Percentiles rank a stretch among this genome's conserved stretches.
Evolutionary conservation across 2,329 filamentous ascomycete species (phyloP).

Genomic region (Chaetomiaceae sp.): DNA sequence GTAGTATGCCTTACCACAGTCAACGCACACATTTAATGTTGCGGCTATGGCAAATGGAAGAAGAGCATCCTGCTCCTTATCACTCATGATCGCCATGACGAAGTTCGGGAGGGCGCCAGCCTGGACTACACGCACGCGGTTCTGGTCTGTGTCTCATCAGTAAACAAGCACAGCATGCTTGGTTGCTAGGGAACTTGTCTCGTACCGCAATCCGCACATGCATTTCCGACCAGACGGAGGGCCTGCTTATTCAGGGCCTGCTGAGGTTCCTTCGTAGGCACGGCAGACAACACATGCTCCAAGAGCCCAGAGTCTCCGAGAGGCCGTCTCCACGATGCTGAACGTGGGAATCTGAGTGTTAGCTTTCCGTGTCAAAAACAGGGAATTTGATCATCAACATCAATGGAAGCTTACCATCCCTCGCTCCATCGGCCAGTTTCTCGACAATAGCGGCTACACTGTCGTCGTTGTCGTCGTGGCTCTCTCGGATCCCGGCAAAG

Average conservation of each 20-base stretch:
- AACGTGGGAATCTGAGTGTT: fast-evolving
- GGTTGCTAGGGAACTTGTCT: no score
- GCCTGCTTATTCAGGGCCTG: slow-evolving; percentile 48
- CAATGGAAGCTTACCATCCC: slow-evolving; percentile 18
- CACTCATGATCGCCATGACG: slow-evolving; percentile 46
- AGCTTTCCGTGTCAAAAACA: no score
- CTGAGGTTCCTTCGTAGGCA: slow-evolving; percentile 36
- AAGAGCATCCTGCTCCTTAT: slow-evolving; percentile 44
- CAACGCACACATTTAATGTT: slow-evolving; percentile 58
- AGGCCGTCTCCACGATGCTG: slow-evolving; percentile 53
- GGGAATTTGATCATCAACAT: no score
- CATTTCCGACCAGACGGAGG: slow-evolving; percentile 56
- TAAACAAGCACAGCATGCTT: no score
- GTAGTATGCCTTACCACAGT: slow-evolving; percentile 49
- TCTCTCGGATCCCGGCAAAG: slow-evolving; percentile 35
- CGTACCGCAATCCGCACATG: slow-evolving; percentile 55
- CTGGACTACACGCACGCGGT: slow-evolving; percentile 51
- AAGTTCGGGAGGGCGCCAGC: slow-evolving; percentile 40
- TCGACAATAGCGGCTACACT: slow-evolving; percentile 42
- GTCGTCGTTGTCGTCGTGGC: slow-evolving; percentile 41
- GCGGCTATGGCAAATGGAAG: slow-evolving; percentile 53
- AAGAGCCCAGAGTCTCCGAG: slow-evolving; percentile 55
- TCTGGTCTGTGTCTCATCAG: slow-evolving; percentile 42
- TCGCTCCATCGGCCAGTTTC: slow-evolving; percentile 22
- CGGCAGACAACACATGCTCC: slow-evolving; percentile 48